Evolutionary conservation across 2,329 filamentous ascomycete genomes (phyloP).

Genomic region (Thelonectria rubi): DNA sequence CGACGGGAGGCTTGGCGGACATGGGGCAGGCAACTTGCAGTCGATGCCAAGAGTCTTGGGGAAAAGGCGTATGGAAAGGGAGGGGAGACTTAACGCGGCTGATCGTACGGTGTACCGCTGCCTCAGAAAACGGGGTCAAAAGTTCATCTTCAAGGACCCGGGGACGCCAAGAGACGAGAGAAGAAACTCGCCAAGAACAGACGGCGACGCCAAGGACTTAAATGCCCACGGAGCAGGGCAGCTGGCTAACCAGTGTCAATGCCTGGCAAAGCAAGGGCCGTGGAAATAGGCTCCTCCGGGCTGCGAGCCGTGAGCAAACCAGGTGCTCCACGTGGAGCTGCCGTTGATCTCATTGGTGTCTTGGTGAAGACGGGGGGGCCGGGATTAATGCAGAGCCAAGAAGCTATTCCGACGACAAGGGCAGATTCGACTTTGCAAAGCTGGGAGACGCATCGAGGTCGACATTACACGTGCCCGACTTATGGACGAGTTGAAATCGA

Average conservation of each 20-base stretch:
- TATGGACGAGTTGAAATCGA: background rate
- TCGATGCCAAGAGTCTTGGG: background rate
- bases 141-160: background rate
- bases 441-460: background rate
- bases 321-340: slow-evolving; percentile 16
- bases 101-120: background rate
- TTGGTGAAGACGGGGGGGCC: background rate
- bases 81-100: background rate
- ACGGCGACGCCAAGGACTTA: slow-evolving; percentile 16
- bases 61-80: background rate
- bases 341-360: slow-evolving; percentile 7
- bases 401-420: slow-evolving; percentile 10
- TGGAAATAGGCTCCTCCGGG: background rate
- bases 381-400: slow-evolving; percentile 7
- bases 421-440: background rate
- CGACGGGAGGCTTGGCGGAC: slow-evolving; percentile 1
- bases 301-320: slow-evolving; percentile 14
- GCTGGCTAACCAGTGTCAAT: background rate
- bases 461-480: background rate
- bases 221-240: slow-evolving; percentile 1
- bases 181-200: slow-evolving; percentile 5
- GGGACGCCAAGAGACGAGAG: slow-evolving; percentile 5
- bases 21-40: background rate
- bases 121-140: slow-evolving; percentile 2
- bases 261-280: background rate